Base-by-base conservation (phyloP, 768 basidiomycete species). In the Panaeolus cyanescens region DNA sequence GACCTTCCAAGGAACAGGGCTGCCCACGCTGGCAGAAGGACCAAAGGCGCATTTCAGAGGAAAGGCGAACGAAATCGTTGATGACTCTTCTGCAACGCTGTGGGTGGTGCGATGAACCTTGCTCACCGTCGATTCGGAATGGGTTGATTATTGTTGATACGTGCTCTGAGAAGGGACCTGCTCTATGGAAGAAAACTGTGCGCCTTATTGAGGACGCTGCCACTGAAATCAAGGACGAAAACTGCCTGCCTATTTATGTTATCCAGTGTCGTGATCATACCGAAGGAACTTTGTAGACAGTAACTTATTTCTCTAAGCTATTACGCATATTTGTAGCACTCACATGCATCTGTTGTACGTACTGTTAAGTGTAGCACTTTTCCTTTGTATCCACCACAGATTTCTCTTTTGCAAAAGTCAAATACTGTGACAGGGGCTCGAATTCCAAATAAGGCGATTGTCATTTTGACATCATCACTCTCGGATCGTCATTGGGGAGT, bases 31-130 rank as follows among this genome's bases (percentile, higher is more conserved):
- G 33, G 67, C 66, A 28, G 34, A 59, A n/a, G 32, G 76, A 78
- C 74, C 74, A 70, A 62, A 66, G 66, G 10, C 64, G 67, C 8
- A 61, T 83, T 12, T 72, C 77, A 3, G 63, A 59, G 1, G 73
- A 70, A 19, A 71, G 75, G 39, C 70, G 71, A 13, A 62, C 83
- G 8, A 78, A 81, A 62, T 76, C 77, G 1, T 58, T 86, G 9
- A 77, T 81, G n/a, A 74, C 82, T 1, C 61, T 86, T 7, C 64
- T 85, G 2, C n/a, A 67, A 3, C 83, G 76, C 2, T 85, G 85
- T 65, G 83, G 80, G 13, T 83, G 80, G 81, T 28, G 39, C 7
- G 42, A 58, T 28, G 28, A 19, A 32, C 20, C 7, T 40, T 57
- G 56, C 20, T 32, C 34, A 31, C 9, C 65, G 68, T 66, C 56